Evolutionary conservation across 2,329 filamentous ascomycete species (phyloP), one percentile per base, ranked within the genome.

Genomic region (Cercospora brassicicola): DNA sequence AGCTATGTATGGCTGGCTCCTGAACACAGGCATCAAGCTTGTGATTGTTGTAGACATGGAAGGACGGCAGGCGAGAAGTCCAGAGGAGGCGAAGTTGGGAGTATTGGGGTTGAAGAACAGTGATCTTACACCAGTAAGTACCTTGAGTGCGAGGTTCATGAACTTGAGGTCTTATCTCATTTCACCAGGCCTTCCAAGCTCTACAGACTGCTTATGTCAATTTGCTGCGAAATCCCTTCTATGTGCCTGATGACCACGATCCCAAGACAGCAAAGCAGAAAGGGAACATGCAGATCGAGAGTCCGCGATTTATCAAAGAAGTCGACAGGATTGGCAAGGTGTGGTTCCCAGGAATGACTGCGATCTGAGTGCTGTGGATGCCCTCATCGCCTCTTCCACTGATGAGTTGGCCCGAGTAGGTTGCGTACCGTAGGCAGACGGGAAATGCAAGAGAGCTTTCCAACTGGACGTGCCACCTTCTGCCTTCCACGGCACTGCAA

Each of bases 1-100:
- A 57, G 93, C 94, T 39, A 91, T 93, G 73, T 99, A 98, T 82
- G 95, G 95, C 75, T 97, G 92, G 88, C 88, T 98, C 80, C 97
- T 95, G 66, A 98, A 97, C 81, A 98, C 95, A 28, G 93, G 93
- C 48, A 89, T 97, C 71, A 94, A 94, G 78, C 89, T 99, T 76
- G 89, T 98, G 36, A 90, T 93, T 70, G 88, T 97, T 3, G 90
- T 98, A 31, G 94, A 99, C 81, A 93, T 96, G 87, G 89, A 93
- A 73, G 94, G 93, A 1, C 84, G 90, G 23, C 82, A 86, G 60
- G 81, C 84, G 7, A 68, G 74, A 30, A 76, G 75, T 51, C 79
- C 74, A 23, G 73, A 75, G 30, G 72, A 73, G 10, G 75, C 71
- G 4, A 75, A 73, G 60, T 72, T 71, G 13, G 79, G 83, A 18